phyloP scores from a whole-genome alignment of 257 asterid genomes.

The Craterostigma plantagineum region DNA sequence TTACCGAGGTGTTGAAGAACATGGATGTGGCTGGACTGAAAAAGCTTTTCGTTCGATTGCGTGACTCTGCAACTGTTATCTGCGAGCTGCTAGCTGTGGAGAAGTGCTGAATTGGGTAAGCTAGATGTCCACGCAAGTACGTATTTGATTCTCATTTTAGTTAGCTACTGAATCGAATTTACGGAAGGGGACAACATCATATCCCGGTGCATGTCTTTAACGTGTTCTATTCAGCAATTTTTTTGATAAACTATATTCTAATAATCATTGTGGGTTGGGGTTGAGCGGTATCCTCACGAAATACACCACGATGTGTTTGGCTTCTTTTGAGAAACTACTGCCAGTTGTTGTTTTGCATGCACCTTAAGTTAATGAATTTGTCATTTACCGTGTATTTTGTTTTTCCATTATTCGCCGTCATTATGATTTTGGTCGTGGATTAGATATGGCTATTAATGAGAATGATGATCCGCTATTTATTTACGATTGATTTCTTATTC shows the following conservation, averaged over 20 bases:
- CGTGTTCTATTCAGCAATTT: constrained; percentile 10
- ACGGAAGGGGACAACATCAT: too few relatives aligned
- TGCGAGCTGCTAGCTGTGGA: constrained; percentile 5
- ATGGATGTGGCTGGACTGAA: constrained; percentile 8
- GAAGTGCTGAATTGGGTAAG: constrained; percentile 7
- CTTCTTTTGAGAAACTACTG: constrained; percentile 11
- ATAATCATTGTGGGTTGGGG: constrained; percentile 9
- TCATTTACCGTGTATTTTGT: too few relatives aligned
- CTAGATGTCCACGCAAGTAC: constrained; percentile 7
- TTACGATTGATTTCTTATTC: constrained; percentile 6
- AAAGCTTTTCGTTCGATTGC: constrained; percentile 3
- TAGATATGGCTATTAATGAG: too few relatives aligned
- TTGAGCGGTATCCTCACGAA: constrained; percentile 9
- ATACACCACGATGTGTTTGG: constrained; percentile 5
- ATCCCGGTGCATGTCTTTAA: constrained; percentile 10
- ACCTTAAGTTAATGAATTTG: too few relatives aligned
- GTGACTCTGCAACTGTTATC: constrained; percentile 1
- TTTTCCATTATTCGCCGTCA: neutral
- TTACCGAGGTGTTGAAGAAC: constrained; percentile 12
- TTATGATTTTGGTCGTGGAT: too few relatives aligned
- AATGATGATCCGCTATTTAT: too few relatives aligned
- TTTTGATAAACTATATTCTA: constrained; percentile 9
- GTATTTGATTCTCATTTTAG: neutral
- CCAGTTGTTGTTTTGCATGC: constrained; percentile 13
- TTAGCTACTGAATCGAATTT: too few relatives aligned